Conservation (phyloP, 2,329 filamentous ascomycete species). For the Didymella sp. region DNA sequence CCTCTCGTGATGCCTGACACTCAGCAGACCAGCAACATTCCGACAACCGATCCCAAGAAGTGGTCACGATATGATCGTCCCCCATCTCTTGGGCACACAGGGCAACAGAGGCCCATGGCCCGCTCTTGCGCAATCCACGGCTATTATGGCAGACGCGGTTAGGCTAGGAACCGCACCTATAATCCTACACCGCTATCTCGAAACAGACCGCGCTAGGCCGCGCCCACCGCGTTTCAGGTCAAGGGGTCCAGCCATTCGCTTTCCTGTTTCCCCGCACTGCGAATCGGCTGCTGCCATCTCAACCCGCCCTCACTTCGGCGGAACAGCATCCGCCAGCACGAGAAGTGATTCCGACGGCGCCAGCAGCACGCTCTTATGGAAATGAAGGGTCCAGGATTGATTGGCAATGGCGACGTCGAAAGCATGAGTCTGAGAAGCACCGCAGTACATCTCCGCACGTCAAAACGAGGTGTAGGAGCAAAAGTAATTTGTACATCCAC, state of each 20-base stretch:
- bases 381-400: not conserved
- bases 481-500: conserved; percentile 8
- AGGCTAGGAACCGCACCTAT: conserved; percentile 30
- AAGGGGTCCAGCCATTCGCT: conserved; percentile 17
- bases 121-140: conserved; percentile 25
- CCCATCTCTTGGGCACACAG: conserved; percentile 1
- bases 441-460: not conserved
- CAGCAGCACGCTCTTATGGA: not conserved
- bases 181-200: conserved; percentile 22
- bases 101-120: conserved; percentile 10
- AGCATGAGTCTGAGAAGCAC: not conserved
- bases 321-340: conserved; percentile 16
- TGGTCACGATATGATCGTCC: not conserved
- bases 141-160: conserved; percentile 24
- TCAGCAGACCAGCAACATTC: conserved; percentile 18
- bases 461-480: not conserved
- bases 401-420: not conserved
- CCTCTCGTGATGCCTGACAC: conserved; percentile 9
- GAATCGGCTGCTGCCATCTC: conserved; percentile 17
- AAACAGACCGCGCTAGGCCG: conserved; percentile 18
- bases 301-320: conserved; percentile 11
- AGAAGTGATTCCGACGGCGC: conserved; percentile 14
- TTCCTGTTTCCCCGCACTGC: conserved; percentile 19
- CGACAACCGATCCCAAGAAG: not conserved
- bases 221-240: conserved; percentile 16